Conservation (phyloP, 1,284 basidiomycete species). For the Ganoderma sinense region DNA sequence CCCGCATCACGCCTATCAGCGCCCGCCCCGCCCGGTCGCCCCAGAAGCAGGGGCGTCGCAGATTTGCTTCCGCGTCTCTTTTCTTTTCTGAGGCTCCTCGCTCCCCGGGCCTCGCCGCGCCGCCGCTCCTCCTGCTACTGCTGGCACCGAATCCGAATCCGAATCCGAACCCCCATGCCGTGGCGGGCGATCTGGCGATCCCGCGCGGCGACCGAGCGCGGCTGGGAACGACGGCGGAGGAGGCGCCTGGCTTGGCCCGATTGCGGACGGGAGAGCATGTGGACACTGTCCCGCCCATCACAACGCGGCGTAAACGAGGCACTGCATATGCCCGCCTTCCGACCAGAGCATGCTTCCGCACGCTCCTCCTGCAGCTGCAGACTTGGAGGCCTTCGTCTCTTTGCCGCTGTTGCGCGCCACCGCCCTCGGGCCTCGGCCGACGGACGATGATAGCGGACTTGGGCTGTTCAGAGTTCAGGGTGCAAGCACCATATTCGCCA, state of each 20-base stretch:
- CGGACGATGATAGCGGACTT: constrained; percentile 5
- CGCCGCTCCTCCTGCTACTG: not conserved
- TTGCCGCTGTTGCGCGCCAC: constrained; percentile 12
- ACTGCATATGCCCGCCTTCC: constrained; percentile 15
- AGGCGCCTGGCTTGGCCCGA: constrained; percentile 16
- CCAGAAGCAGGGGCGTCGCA: not conserved
- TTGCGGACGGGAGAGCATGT: constrained; percentile 22
- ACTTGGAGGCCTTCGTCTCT: not conserved
- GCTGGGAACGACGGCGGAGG: constrained; percentile 2
- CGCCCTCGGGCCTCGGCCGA: constrained; percentile 6
- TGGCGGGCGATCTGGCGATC: constrained; percentile 2
- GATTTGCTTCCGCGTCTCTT: constrained; percentile 9
- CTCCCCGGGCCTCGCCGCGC: not conserved
- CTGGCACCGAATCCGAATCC: too few relatives aligned
- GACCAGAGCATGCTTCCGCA: not conserved
- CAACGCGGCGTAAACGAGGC: constrained; percentile 34
- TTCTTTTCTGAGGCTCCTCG: not conserved
- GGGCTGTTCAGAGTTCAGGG: constrained; percentile 27
- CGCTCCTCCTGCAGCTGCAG: not conserved
- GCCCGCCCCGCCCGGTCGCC: not conserved
- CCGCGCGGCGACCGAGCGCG: not conserved
- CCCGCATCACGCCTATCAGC: not conserved
- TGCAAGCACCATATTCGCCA: constrained; percentile 14
- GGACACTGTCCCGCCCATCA: constrained; percentile 31
- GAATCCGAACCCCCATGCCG: not conserved